Conservation (phyloP, 169 alveolate genomes). For the Cryptosporidium felis region DNA sequence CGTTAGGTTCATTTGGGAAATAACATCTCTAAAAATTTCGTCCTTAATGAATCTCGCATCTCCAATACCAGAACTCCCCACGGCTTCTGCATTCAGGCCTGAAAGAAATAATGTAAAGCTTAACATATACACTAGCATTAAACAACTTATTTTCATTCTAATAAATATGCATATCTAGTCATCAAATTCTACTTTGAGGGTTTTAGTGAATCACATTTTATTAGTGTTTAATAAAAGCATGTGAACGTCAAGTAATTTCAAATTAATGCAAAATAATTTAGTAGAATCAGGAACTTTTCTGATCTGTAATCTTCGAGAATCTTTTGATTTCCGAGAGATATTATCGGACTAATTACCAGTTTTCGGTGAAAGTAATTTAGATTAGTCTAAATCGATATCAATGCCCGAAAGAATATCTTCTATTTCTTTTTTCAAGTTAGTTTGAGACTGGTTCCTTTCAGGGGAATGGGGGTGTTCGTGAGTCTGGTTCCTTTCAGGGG, state of each 20-base stretch:
- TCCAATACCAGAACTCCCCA: neutral
- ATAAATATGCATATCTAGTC: neutral
- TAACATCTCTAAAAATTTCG: slow-evolving; percentile 7
- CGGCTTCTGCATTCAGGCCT: neutral
- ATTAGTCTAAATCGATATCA: neutral
- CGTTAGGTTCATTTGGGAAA: slow-evolving; percentile 29
- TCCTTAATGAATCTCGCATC: neutral
- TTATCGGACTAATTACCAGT: no score
- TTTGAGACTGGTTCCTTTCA: no score
- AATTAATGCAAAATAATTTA: slow-evolving; percentile 3
- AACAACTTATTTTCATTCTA: neutral
- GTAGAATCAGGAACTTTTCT: no score
- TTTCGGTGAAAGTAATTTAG: no score
- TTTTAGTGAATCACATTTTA: neutral
- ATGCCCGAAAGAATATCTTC: neutral
- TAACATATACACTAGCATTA: neutral
- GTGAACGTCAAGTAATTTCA: slow-evolving; percentile 26
- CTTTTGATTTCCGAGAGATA: no score
- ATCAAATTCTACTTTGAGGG: neutral
- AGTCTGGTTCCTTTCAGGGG: no score
- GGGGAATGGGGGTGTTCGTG: no score
- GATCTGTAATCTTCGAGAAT: no score
- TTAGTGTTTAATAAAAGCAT: no score
- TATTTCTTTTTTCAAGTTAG: neutral
- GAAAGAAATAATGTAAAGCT: neutral